phyloP scores from a whole-genome alignment of 345 rosid genomes.

The Pseudoturritis turrita region DNA sequence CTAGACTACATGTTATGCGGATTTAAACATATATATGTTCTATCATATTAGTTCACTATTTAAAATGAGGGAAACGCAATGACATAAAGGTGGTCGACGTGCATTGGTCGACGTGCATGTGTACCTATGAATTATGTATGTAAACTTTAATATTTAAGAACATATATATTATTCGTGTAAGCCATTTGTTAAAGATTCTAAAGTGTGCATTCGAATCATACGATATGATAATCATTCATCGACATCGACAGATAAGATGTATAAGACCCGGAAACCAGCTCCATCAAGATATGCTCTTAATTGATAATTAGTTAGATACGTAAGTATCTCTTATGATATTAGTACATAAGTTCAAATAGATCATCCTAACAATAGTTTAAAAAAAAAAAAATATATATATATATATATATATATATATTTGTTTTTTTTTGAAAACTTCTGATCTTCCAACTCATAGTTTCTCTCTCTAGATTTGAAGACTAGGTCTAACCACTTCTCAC shows the following conservation, averaged over 20 bases:
- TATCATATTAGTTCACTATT: background rate
- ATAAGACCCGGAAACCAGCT: background rate
- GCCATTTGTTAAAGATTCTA: background rate
- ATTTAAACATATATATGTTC: too few species aligned
- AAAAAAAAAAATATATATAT: too few species aligned
- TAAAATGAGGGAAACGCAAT: background rate
- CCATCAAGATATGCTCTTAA: background rate
- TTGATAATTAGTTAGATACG: background rate
- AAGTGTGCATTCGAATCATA: background rate
- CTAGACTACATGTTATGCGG: too few species aligned
- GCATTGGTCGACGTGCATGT: conserved; percentile 16
- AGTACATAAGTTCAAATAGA: background rate
- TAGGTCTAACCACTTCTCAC: background rate
- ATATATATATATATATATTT: too few species aligned
- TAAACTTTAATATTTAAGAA: too few species aligned
- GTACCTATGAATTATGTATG: background rate
- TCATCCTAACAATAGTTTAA: background rate
- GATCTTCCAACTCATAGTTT: too few species aligned
- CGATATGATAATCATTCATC: background rate
- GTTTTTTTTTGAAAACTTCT: too few species aligned
- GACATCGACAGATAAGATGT: background rate
- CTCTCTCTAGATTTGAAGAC: too few species aligned
- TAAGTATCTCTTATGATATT: background rate
- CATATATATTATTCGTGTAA: background rate
- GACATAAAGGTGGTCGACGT: background rate